Conservation (phyloP, 805 yeast genomes). For the Pichia pseudocactophila region DNA sequence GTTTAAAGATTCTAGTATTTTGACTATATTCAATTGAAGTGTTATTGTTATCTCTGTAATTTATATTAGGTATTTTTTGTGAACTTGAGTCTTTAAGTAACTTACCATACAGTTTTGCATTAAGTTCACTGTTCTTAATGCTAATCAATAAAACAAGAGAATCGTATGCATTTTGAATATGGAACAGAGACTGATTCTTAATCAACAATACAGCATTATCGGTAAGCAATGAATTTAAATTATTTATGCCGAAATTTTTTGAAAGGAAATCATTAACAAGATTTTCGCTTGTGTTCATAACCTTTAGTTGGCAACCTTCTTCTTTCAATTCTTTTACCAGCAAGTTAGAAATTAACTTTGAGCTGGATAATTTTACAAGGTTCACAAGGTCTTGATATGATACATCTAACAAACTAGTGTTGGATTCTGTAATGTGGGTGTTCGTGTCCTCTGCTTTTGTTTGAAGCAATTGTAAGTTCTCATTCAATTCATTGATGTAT, state of each 20-base stretch:
- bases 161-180: conserved; percentile 29
- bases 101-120: conserved; percentile 29
- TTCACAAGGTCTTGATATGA: conserved; percentile 29
- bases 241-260: conserved; percentile 23
- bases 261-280: conserved; percentile 16
- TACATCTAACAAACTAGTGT: background rate
- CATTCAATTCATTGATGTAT: conserved; percentile 8
- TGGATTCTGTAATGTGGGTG: too few relatives aligned
- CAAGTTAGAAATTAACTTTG: conserved; percentile 42
- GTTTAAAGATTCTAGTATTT: conserved; percentile 22
- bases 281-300: conserved; percentile 19
- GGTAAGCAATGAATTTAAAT: conserved; percentile 2
- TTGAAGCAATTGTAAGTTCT: background rate
- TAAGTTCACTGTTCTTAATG: conserved; percentile 21
- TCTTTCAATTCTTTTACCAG: conserved; percentile 40
- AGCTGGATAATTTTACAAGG: conserved; percentile 36
- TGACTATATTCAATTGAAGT: conserved; percentile 20
- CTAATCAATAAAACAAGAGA: conserved; percentile 27
- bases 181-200: conserved; percentile 29
- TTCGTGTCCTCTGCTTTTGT: background rate
- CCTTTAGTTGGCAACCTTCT: conserved; percentile 32
- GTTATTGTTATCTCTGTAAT: conserved; percentile 20
- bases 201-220: conserved; percentile 27
- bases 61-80: conserved; percentile 20
- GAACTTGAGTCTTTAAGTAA: conserved; percentile 18